Evolutionary conservation across 306 rosid genomes (phyloP).

Genomic region (Fragaria vesca): DNA sequence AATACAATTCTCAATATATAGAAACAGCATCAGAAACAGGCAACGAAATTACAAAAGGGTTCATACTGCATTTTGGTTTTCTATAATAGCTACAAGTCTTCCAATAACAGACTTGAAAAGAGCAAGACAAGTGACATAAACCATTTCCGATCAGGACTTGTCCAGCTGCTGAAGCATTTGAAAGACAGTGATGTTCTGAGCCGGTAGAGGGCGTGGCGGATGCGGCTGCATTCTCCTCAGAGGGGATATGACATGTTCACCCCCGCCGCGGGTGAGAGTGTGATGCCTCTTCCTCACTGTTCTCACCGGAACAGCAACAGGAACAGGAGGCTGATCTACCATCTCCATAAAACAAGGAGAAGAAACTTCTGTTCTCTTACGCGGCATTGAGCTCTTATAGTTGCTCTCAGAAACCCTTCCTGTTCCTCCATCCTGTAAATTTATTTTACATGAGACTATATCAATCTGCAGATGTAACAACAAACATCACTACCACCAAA

Average conservation of each 20-base stretch:
- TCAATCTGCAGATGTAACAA: slow-evolving; percentile 26
- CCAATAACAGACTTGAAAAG: not conserved
- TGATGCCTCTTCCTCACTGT: slow-evolving; percentile 88
- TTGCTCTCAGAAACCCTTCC: slow-evolving; percentile 56
- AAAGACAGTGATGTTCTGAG: slow-evolving; percentile 64
- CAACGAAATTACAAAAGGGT: slow-evolving; percentile 9
- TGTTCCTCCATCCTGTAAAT: slow-evolving; percentile 63
- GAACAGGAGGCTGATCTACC: slow-evolving; percentile 26
- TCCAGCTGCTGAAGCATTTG: slow-evolving; percentile 84
- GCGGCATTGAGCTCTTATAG: slow-evolving; percentile 7
- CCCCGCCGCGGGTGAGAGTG: slow-evolving; percentile 63
- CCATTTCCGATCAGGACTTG: slow-evolving; percentile 39
- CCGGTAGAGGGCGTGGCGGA: slow-evolving; percentile 41
- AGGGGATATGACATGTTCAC: slow-evolving; percentile 51
- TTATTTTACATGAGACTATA: slow-evolving; percentile 21
- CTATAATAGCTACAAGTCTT: slow-evolving; percentile 17
- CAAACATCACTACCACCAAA: slow-evolving; percentile 5
- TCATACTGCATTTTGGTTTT: slow-evolving; percentile 27
- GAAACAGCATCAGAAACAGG: slow-evolving; percentile 2
- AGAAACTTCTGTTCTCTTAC: slow-evolving; percentile 59
- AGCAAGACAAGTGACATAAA: not conserved
- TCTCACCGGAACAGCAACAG: slow-evolving; percentile 48
- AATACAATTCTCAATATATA: not conserved
- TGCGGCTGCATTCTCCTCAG: slow-evolving; percentile 54
- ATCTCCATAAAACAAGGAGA: slow-evolving; percentile 14